Conservation (phyloP, 306 rosid species). For the Quercus glauca region DNA sequence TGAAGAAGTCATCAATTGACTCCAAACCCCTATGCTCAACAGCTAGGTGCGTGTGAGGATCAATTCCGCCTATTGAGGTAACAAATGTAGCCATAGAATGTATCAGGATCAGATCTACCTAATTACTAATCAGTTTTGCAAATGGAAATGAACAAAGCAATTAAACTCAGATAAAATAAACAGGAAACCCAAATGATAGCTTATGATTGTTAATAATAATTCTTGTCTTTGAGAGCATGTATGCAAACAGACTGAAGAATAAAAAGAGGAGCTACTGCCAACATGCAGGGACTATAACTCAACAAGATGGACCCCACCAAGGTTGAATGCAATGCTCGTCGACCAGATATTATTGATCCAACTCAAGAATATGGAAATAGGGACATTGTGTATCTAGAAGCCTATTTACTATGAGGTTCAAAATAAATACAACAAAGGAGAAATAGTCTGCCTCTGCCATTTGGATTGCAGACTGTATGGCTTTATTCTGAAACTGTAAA, state of each 20-base stretch:
- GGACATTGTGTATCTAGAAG: conserved; percentile 3
- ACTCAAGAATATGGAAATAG: conserved; percentile 3
- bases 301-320: not conserved
- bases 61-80: conserved; percentile 81
- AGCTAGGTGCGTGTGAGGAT: conserved; percentile 89
- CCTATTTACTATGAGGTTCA: not conserved
- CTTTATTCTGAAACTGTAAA: not conserved
- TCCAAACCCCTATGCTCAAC: conserved; percentile 64
- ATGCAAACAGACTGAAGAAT: not conserved
- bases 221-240: not conserved
- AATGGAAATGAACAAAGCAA: not conserved
- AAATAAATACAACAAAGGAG: not conserved
- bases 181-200: not conserved
- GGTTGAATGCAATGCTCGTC: not conserved
- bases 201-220: not conserved
- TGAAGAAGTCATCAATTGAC: conserved; percentile 78
- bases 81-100: conserved; percentile 13
- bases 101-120: conserved; percentile 5
- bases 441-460: not conserved
- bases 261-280: not conserved
- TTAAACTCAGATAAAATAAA: not conserved
- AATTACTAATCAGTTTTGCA: not conserved
- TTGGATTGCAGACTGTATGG: not conserved
- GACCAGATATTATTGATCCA: not conserved
- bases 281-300: not conserved